These are phyloP conservation scores for Maudiozyma pseudohumilis DNA, from an alignment of 805 yeast species.

Conservation along the genomic window DNA sequence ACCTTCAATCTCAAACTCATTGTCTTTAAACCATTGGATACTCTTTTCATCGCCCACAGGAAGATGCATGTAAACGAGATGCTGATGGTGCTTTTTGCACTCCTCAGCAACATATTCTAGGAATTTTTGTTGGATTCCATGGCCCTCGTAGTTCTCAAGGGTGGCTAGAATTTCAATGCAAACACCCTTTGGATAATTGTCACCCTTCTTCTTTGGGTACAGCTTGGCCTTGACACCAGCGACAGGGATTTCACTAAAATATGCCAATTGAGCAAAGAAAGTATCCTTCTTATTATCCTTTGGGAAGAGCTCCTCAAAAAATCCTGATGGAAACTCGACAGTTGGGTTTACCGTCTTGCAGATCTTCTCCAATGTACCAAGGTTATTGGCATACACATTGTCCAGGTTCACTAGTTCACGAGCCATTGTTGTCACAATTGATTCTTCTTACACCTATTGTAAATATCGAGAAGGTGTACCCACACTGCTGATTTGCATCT, in stretches of 20 bases:
- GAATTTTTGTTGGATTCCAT: constrained; percentile 53
- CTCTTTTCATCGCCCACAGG: constrained; percentile 36
- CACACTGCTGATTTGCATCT: no score
- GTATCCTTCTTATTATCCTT: constrained; percentile 7
- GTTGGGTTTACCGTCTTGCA: constrained; percentile 5
- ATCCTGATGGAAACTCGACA: constrained; percentile 12
- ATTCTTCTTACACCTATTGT: no score
- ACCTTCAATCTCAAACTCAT: constrained; percentile 37
- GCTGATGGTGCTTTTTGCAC: constrained; percentile 36
- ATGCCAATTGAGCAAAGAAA: constrained; percentile 33
- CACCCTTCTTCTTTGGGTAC: constrained; percentile 33
- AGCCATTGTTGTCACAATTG: constrained; percentile 9
- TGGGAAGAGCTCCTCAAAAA: constrained; percentile 18
- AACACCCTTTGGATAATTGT: constrained; percentile 38
- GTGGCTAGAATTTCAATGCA: constrained; percentile 65
- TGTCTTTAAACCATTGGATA: constrained; percentile 40
- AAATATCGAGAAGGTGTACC: no score
- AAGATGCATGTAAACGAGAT: constrained; percentile 43
- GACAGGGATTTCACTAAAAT: constrained; percentile 68
- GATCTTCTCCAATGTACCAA: constrained; percentile 19
- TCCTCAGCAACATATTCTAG: constrained; percentile 47
- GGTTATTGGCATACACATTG: constrained; percentile 21
- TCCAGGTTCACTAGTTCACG: constrained; percentile 16
- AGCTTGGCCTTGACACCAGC: constrained; percentile 60
- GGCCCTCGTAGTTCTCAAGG: constrained; percentile 48